Percentiles rank a stretch among this genome's conserved stretches.
phyloP scores from a whole-genome alignment of 225 moss, liverwort and hornwort genomes.

The Thuidium tamariscinum region DNA sequence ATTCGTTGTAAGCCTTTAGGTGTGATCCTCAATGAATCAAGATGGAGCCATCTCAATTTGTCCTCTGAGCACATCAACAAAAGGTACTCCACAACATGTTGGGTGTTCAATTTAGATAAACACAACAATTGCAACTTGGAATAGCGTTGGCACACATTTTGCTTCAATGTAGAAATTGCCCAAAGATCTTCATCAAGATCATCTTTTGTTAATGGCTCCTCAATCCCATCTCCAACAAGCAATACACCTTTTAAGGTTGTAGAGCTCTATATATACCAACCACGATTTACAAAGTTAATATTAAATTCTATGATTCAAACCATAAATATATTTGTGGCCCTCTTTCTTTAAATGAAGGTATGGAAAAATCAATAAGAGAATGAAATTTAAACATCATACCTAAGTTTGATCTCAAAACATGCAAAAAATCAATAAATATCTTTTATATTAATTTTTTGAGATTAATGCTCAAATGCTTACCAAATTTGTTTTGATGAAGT shows the following conservation, averaged over 20 bases:
- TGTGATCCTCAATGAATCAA: background rate
- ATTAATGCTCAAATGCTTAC: background rate
- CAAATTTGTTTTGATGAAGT: background rate
- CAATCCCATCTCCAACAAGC: background rate
- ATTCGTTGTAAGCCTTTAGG: background rate
- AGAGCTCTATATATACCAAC: background rate
- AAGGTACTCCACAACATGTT: background rate
- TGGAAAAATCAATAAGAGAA: background rate
- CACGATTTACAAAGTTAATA: background rate
- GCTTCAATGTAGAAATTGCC: background rate
- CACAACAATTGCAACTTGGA: background rate
- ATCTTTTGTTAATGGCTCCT: background rate
- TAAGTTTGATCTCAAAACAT: background rate
- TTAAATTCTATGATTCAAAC: background rate
- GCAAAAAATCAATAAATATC: background rate
- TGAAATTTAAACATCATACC: accelerated
- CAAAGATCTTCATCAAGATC: background rate
- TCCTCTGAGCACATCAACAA: background rate
- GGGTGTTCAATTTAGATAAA: background rate
- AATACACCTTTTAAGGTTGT: background rate
- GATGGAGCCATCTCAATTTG: background rate
- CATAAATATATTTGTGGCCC: background rate
- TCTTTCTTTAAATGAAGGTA: background rate
- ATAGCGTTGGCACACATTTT: background rate
- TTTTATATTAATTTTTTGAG: background rate